These are phyloP conservation scores for Yarrowia sp. DNA, from an alignment of 805 yeast genomes.

Conservation along the genomic window DNA sequence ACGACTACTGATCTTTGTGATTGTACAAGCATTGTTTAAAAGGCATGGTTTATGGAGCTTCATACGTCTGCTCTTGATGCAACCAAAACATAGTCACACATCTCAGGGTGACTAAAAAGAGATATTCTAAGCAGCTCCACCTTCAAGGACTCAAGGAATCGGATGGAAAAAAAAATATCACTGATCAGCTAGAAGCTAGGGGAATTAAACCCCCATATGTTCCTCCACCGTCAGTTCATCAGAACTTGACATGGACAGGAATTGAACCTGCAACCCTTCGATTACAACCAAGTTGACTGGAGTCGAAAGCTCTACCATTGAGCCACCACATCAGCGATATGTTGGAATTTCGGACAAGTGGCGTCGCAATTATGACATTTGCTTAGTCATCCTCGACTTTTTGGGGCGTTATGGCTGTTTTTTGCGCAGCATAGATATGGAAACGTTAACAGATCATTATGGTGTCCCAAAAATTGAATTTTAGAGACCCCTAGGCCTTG, in stretches of 20 bases:
- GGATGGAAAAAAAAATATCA: conserved; percentile 4
- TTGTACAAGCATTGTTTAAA: too few species aligned
- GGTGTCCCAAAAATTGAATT: too few species aligned
- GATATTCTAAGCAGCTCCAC: too few species aligned
- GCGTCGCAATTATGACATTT: background rate
- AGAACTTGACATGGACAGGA: conserved; percentile 66
- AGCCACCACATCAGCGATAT: conserved; percentile 48
- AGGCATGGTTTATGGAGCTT: too few species aligned
- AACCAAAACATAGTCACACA: too few species aligned
- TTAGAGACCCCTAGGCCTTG: conserved; percentile 26
- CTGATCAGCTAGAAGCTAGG: conserved; percentile 24
- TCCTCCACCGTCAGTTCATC: conserved; percentile 22
- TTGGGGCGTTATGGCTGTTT: too few species aligned
- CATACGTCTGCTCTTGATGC: too few species aligned
- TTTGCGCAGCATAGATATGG: too few species aligned
- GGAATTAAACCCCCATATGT: conserved; percentile 18
- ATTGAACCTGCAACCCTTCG: conserved; percentile 81
- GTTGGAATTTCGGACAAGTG: background rate
- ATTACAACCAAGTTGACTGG: conserved; percentile 47
- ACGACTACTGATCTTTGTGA: too few species aligned
- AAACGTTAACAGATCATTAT: too few species aligned
- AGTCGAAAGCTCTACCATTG: conserved; percentile 75
- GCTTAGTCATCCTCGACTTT: background rate
- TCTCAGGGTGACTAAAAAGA: too few species aligned
- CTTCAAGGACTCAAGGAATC: too few species aligned